These are phyloP conservation scores for Phylloporus sp. DNA, from an alignment of 768 basidiomycete genomes.

Conservation along the genomic window DNA sequence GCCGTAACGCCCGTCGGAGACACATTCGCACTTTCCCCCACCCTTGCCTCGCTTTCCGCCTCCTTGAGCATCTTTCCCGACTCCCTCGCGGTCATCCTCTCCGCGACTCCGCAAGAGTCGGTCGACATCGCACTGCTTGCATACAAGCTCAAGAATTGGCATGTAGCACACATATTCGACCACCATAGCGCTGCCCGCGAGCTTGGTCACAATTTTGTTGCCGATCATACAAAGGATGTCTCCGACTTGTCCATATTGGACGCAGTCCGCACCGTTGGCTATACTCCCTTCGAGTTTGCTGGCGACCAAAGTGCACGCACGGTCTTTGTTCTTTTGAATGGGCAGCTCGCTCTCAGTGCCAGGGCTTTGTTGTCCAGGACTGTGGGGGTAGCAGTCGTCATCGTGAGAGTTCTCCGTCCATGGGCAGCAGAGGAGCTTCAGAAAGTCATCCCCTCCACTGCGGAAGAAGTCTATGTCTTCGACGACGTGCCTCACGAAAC, in stretches of 20 bases:
- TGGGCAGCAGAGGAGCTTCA: constrained; percentile 71
- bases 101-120: constrained; percentile 79
- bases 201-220: constrained; percentile 49
- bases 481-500: constrained; percentile 68
- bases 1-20: constrained; percentile 62
- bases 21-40: constrained; percentile 67
- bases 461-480: constrained; percentile 59
- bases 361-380: constrained; percentile 43
- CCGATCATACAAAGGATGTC: constrained; percentile 31
- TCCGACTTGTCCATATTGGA: constrained; percentile 37
- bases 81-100: constrained; percentile 68
- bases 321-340: constrained; percentile 69
- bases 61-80: constrained; percentile 58
- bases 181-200: constrained; percentile 79
- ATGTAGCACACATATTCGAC: constrained; percentile 89
- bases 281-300: constrained; percentile 69
- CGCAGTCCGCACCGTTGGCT: constrained; percentile 53
- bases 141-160: constrained; percentile 60
- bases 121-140: constrained; percentile 71
- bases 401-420: constrained; percentile 77
- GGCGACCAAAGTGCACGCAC: constrained; percentile 61
- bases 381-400: constrained; percentile 57
- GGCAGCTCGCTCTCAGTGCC: constrained; percentile 64
- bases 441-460: constrained; percentile 53
- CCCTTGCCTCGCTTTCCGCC: constrained; percentile 62